phyloP scores from a whole-genome alignment of 192 early-diverging fungal genomes.

The Coemansia sp. region DNA sequence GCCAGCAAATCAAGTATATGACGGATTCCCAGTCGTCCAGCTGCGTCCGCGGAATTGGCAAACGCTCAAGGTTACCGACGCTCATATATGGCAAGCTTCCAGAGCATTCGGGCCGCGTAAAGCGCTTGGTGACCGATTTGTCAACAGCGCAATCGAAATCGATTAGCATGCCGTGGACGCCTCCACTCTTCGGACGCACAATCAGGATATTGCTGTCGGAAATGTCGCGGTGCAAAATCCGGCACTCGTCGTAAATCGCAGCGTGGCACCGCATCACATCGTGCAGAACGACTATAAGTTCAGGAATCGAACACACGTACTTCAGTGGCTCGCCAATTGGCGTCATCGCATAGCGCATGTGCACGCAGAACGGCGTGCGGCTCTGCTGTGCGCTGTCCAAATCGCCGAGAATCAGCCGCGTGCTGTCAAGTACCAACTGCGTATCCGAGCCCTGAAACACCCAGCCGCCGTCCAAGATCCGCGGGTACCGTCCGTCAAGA shows the following conservation, averaged over 20 bases:
- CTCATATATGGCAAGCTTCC: slow-evolving; percentile 25
- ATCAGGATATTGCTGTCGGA: slow-evolving; percentile 23
- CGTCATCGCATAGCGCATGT: slow-evolving; percentile 9
- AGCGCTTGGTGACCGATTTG: not conserved
- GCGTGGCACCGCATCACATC: slow-evolving; percentile 25
- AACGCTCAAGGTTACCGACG: slow-evolving; percentile 16
- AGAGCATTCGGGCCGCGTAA: not conserved
- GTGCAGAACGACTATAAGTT: slow-evolving; percentile 17
- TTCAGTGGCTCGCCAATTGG: slow-evolving; percentile 6
- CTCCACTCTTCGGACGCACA: not conserved
- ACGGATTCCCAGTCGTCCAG: slow-evolving; percentile 26
- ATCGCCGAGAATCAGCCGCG: not conserved
- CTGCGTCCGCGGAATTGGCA: not conserved
- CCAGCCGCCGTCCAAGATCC: not conserved
- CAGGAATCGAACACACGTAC: not conserved
- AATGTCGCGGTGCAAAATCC: slow-evolving; percentile 23
- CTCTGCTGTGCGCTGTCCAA: not conserved
- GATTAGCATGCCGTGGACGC: slow-evolving; percentile 10
- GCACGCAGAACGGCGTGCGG: not conserved
- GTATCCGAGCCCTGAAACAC: not conserved
- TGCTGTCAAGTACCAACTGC: not conserved
- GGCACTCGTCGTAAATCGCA: slow-evolving; percentile 13
- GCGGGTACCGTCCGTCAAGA: not conserved
- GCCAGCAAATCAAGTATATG: slow-evolving; percentile 17
- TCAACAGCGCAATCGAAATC: slow-evolving; percentile 24